These are phyloP conservation scores for Cyclotella sp. DNA, from an alignment of 108 stramenopile genomes.

Conservation along the genomic window DNA sequence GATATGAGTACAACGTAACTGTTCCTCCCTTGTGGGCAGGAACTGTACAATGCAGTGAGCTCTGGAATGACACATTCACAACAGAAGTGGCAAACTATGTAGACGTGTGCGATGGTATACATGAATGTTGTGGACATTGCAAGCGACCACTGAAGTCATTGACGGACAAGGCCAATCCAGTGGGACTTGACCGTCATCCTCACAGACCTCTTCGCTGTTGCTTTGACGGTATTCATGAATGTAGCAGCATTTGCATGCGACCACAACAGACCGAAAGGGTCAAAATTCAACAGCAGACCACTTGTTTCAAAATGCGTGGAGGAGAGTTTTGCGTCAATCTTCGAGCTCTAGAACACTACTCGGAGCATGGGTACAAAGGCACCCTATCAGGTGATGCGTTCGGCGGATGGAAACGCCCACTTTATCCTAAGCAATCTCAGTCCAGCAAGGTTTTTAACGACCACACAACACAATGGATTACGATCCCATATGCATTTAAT, in stretches of 20 bases:
- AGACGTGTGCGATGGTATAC: slow-evolving; percentile 4
- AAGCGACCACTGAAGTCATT: neutral
- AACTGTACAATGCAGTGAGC: slow-evolving; percentile 73
- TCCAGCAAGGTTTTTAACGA: slow-evolving; percentile 17
- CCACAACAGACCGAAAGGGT: neutral
- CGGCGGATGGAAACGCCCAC: slow-evolving; percentile 44
- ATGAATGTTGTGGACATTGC: slow-evolving; percentile 22
- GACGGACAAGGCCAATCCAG: neutral
- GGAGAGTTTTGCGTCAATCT: slow-evolving; percentile 76
- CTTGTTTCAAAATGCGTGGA: slow-evolving; percentile 53
- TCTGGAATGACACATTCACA: slow-evolving; percentile 24
- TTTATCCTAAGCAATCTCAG: neutral
- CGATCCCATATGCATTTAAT: slow-evolving; percentile 75
- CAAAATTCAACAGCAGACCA: neutral
- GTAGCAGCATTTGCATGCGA: neutral
- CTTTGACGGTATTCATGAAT: slow-evolving; percentile 20
- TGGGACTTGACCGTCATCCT: neutral
- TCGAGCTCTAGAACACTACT: slow-evolving; percentile 74
- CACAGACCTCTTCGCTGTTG: slow-evolving; percentile 3
- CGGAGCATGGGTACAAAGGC: slow-evolving; percentile 80
- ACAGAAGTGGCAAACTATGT: neutral
- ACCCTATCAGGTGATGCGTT: slow-evolving; percentile 38
- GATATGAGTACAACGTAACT: slow-evolving; percentile 78
- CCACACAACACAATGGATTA: slow-evolving; percentile 47
- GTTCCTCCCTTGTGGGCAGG: slow-evolving; percentile 83